Evolutionary conservation across 2,329 filamentous ascomycete species (phyloP).

Genomic region (Clarireedia monteithiana): DNA sequence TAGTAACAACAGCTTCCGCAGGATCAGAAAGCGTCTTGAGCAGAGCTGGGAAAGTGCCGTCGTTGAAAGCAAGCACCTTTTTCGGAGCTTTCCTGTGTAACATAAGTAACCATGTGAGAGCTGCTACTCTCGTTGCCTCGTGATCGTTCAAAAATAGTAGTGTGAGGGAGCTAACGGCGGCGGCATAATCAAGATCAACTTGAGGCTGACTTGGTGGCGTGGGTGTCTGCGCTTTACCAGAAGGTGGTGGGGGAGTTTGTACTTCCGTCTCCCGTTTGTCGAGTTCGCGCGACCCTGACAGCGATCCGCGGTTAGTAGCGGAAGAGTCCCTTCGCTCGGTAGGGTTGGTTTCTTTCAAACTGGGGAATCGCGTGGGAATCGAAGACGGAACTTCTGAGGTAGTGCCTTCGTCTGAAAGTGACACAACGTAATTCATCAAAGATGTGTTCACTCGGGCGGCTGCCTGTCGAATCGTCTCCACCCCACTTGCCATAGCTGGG

Average conservation of each 20-base stretch:
- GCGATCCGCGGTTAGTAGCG: constrained; percentile 28
- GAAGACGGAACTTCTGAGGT: constrained; percentile 34
- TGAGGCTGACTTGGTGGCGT: constrained; percentile 39
- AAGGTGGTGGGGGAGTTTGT: constrained; percentile 37
- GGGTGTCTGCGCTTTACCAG: constrained; percentile 24
- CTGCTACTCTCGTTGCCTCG: constrained; percentile 88
- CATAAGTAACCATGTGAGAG: constrained; percentile 96
- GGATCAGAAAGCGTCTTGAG: constrained; percentile 95
- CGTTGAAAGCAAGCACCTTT: constrained; percentile 91
- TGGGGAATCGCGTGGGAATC: constrained; percentile 34
- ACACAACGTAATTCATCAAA: constrained; percentile 90
- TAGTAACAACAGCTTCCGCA: constrained; percentile 89
- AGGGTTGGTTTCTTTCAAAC: constrained; percentile 29
- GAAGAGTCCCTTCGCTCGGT: constrained; percentile 27
- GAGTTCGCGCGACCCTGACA: constrained; percentile 40
- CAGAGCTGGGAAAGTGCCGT: constrained; percentile 91
- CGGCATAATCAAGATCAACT: constrained; percentile 87
- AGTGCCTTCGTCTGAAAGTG: constrained; percentile 62
- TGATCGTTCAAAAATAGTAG: constrained; percentile 93
- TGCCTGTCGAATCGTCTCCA: constrained; percentile 81
- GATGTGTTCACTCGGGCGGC: constrained; percentile 85
- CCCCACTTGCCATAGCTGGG: constrained; percentile 86
- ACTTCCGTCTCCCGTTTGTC: constrained; percentile 45
- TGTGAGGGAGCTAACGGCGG: constrained; percentile 87
- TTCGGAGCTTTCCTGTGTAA: constrained; percentile 88